These are phyloP conservation scores for Suhomyces chickasaworum DNA, from an alignment of 1,139 yeast genomes.

Conservation along the genomic window DNA sequence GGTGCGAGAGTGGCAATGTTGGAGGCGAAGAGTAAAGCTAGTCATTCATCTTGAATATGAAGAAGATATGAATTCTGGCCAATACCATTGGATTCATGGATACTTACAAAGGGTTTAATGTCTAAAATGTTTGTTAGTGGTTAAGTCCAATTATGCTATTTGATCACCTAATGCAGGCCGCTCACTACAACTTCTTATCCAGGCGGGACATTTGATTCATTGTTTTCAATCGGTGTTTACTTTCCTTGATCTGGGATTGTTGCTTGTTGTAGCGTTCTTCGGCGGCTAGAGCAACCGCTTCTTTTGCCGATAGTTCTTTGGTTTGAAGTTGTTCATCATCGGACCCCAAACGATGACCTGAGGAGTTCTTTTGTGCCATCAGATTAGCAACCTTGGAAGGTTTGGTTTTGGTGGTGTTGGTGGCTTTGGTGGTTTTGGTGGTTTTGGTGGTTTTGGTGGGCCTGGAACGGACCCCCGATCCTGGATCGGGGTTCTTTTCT, in stretches of 20 bases:
- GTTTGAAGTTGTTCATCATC: neutral
- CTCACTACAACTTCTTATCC: slow-evolving; percentile 31
- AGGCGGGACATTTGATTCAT: slow-evolving; percentile 33
- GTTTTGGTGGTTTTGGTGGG: neutral
- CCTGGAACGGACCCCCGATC: neutral
- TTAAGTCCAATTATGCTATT: neutral
- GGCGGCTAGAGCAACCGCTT: slow-evolving; percentile 43
- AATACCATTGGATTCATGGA: neutral
- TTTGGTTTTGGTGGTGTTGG: neutral
- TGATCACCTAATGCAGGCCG: neutral
- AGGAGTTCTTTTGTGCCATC: slow-evolving; percentile 2
- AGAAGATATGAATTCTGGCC: neutral
- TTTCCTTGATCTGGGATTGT: slow-evolving; percentile 27
- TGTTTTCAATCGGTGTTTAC: slow-evolving; percentile 32
- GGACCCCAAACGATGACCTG: slow-evolving; percentile 8
- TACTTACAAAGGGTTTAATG: neutral
- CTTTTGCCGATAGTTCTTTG: slow-evolving; percentile 18
- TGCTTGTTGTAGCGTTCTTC: slow-evolving; percentile 33
- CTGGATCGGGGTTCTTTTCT: slow-evolving; percentile 7
- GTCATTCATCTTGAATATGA: neutral
- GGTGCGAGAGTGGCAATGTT: neutral
- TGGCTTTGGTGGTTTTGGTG: neutral
- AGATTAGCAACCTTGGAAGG: neutral
- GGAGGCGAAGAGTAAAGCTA: neutral
- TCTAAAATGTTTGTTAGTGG: neutral